phyloP scores from a whole-genome alignment of 495 filamentous ascomycete species.

The Aspergillus campestris region DNA sequence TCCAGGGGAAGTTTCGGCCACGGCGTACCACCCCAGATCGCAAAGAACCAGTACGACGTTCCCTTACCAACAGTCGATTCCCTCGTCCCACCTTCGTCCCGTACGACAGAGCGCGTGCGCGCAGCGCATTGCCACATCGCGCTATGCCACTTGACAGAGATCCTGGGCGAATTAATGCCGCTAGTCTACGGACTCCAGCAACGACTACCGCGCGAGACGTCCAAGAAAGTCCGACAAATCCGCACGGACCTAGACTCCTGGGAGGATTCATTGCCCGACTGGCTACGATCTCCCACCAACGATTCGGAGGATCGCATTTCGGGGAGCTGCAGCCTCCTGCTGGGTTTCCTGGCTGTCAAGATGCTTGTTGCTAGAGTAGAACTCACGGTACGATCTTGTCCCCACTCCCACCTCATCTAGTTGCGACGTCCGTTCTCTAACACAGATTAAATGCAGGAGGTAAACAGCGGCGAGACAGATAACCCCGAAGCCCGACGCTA shows the following conservation, averaged over 20 bases:
- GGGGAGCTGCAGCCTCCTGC: conserved; percentile 42
- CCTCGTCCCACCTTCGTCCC: conserved; percentile 23
- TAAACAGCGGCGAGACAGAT: conserved; percentile 35
- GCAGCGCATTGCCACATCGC: conserved; percentile 43
- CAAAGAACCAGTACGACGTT: conserved; percentile 46
- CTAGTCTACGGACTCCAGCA: conserved; percentile 41
- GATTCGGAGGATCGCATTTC: conserved; percentile 25
- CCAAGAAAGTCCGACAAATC: conserved; percentile 33
- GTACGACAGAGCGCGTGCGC: conserved; percentile 34
- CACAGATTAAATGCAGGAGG: conserved; percentile 21
- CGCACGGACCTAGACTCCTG: conserved; percentile 38
- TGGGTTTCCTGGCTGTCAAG: conserved; percentile 43
- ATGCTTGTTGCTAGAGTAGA: conserved; percentile 45
- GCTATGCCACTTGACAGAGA: conserved; percentile 44
- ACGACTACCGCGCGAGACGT: conserved; percentile 33
- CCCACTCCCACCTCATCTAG: not conserved
- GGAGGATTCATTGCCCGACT: conserved; percentile 40
- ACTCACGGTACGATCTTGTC: conserved; percentile 30
- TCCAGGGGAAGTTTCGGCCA: conserved; percentile 45
- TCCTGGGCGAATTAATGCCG: conserved; percentile 42
- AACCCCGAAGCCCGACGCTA: conserved; percentile 38
- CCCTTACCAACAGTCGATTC: conserved; percentile 39
- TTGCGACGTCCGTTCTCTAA: not conserved
- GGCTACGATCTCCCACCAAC: conserved; percentile 25
- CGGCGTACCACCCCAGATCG: conserved; percentile 42